A percentile compares a stretch with the other conserved stretches of the same genome.
Evolutionary conservation across 768 basidiomycete genomes (phyloP).

Genomic region (Tylopilus sp.): DNA sequence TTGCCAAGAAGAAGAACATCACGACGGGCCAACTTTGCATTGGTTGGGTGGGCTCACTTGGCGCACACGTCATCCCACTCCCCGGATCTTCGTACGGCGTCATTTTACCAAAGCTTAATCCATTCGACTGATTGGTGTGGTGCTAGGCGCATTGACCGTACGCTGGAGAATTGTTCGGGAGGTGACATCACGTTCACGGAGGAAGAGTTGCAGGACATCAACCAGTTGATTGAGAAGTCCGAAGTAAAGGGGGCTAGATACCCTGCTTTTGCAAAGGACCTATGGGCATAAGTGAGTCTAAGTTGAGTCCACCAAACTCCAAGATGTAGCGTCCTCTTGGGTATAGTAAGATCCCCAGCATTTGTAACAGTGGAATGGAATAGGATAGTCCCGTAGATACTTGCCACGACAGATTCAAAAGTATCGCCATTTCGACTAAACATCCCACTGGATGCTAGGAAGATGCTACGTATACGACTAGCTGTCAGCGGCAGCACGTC

Average conservation of each 20-base stretch:
- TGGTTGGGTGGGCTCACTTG: slow-evolving; percentile 41
- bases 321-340: too few relatives aligned
- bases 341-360: too few relatives aligned
- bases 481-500: neutral
- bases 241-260: slow-evolving; percentile 42
- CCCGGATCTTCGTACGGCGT: slow-evolving; percentile 43
- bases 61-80: slow-evolving; percentile 45
- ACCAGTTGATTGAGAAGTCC: slow-evolving; percentile 32
- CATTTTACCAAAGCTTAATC: neutral
- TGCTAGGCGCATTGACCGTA: slow-evolving; percentile 34
- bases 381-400: too few relatives aligned
- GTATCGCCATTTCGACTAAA: neutral
- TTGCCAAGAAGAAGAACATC: slow-evolving; percentile 42
- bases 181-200: slow-evolving; percentile 40
- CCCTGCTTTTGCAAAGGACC: slow-evolving; percentile 16
- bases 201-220: slow-evolving; percentile 40
- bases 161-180: slow-evolving; percentile 44
- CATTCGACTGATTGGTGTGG: neutral
- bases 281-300: slow-evolving; percentile 32
- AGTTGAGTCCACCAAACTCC: too few relatives aligned
- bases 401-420: neutral
- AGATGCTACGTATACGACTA: slow-evolving; percentile 12
- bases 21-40: slow-evolving; percentile 42
- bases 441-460: neutral
- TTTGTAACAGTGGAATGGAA: too few relatives aligned